Evolutionary conservation across 345 rosid genomes (phyloP), one percentile per base, ranked within the genome.

Genomic region (Syzygium grande): DNA sequence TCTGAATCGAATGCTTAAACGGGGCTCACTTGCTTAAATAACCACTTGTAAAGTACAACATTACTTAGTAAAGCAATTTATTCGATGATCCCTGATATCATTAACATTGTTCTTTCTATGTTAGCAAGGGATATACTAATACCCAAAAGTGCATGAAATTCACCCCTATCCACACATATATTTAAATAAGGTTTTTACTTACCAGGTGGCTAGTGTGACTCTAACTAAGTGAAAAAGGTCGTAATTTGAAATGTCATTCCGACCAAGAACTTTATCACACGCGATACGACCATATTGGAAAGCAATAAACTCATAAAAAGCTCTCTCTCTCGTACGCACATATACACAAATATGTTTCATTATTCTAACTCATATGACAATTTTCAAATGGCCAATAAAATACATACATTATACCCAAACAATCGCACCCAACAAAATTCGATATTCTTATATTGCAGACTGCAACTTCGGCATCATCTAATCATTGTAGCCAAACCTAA

Each of bases 1-100:
- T 61, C 4, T 3, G 4, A 61, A 61, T 61, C 9, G 15, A 61
- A 27, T 61, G 73, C 73, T 61, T 61, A 12, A 61, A n/a, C n/a
- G n/a, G n/a, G 73, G 19, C 34, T 61, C 34, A n/a, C 73, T 27
- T 30, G 29, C 73, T 27, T 27, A 61, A 61, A n/a, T 61, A 61
- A 61, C 13, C 73, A 27, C 73, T 61, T 61, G 1, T n/a, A 7
- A 29, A 29, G 78, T 65, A 65, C 19, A 5, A 7, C 78, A 15
- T 15, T 5, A 4, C 78, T 65, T 65, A 15, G 38, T 29, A 63
- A 63, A 63, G 38, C 11, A 1, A 2, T 63, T 14, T 14, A 29
- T n/a, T 61, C 2, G 38, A 61, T 6, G 0, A 8, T 61, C 38
- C 34, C 2, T 3, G 0, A 34, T 14, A 15, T 52, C 46, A 43